Evolutionary conservation across 768 basidiomycete genomes (phyloP).

Genomic region (Lepiota brunneoincarnata): DNA sequence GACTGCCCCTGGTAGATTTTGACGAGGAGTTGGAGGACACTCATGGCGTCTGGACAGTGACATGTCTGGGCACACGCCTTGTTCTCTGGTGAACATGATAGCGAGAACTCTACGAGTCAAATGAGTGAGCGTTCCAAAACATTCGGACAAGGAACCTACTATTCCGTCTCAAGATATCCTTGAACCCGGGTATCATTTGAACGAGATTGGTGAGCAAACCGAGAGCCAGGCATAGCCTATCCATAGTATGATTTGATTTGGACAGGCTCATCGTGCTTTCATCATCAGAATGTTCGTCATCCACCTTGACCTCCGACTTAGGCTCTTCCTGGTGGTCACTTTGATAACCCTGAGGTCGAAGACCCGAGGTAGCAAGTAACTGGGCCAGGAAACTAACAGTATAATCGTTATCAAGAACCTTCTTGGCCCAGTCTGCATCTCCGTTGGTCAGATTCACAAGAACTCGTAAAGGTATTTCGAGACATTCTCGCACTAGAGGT

Average conservation of each 20-base stretch:
- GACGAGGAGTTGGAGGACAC: slow-evolving; percentile 49
- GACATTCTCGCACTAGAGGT: slow-evolving; percentile 41
- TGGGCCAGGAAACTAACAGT: slow-evolving; percentile 48
- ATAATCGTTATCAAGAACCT: slow-evolving; percentile 43
- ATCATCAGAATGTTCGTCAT: slow-evolving; percentile 13
- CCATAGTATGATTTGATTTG: slow-evolving; percentile 44
- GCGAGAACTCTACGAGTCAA: slow-evolving; percentile 42
- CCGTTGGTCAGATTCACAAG: slow-evolving; percentile 72
- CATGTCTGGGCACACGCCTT: slow-evolving; percentile 52
- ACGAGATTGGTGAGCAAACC: slow-evolving; percentile 77
- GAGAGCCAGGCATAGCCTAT: slow-evolving; percentile 71
- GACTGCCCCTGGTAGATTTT: slow-evolving; percentile 43
- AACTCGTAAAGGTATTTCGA: slow-evolving; percentile 60
- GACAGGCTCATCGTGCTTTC: not conserved
- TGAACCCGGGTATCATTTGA: slow-evolving; percentile 51
- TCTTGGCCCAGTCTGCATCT: slow-evolving; percentile 51
- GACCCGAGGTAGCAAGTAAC: slow-evolving; percentile 37
- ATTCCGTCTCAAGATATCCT: slow-evolving; percentile 41
- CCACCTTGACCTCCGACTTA: slow-evolving; percentile 14
- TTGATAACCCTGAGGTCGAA: not conserved
- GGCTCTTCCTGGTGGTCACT: slow-evolving; percentile 8
- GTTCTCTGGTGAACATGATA: slow-evolving; percentile 44
- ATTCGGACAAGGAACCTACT: slow-evolving; percentile 35
- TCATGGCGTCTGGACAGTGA: slow-evolving; percentile 42
- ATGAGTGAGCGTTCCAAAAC: not conserved